Base-by-base conservation (phyloP, 495 filamentous ascomycete genomes). In the Darksidea phi region DNA sequence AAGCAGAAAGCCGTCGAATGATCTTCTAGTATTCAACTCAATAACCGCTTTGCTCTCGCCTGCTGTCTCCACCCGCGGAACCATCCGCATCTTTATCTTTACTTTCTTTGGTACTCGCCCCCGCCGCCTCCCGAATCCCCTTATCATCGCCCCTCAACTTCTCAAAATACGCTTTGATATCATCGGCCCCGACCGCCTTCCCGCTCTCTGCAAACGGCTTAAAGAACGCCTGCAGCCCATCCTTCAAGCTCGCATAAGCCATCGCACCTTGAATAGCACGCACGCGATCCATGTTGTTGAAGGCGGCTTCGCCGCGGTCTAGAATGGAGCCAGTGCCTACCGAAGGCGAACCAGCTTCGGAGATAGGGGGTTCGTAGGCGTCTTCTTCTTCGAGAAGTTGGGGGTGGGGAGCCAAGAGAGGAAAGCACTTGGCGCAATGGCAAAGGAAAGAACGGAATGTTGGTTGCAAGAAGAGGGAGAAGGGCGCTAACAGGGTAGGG, bases 121-220 rank as follows among this genome's bases (percentile, higher is more conserved):
- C 74, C 24, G 78, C 79, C 17, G 72, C 81, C 68, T 78, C 68
- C 55, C 20, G 37, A 37, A 86, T 82, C 6, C 71, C 82, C 50
- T 78, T 71, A 21, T 89, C 88, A 77, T 97, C 94, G 48, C 93
- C 94, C 59, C 94, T 80, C 63, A 98, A 71, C 73, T 90, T 91
- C 55, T 91, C 94, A 81, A 97, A 97, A 75, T 96, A 95, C 10
- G 78, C 84, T 75, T 96, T 97, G 70, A 98, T 91, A 76, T 97
- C 91, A 72, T 97, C 94, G 5, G 91, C 93, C 0, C 88, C 85
- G 12, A 98, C 91, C 2, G 86, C 83, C 73, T 87, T 75, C 0
- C 91, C 91, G 60, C 85, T 91, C 72, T 95, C 93, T 2, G 94
- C 94, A 74, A 96, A 98, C 52, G 95, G 89, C 69, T 88, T 82